These are phyloP conservation scores for Trebouxiophyceae sp. DNA, from an alignment of 163 green algal genomes.

Conservation along the genomic window DNA sequence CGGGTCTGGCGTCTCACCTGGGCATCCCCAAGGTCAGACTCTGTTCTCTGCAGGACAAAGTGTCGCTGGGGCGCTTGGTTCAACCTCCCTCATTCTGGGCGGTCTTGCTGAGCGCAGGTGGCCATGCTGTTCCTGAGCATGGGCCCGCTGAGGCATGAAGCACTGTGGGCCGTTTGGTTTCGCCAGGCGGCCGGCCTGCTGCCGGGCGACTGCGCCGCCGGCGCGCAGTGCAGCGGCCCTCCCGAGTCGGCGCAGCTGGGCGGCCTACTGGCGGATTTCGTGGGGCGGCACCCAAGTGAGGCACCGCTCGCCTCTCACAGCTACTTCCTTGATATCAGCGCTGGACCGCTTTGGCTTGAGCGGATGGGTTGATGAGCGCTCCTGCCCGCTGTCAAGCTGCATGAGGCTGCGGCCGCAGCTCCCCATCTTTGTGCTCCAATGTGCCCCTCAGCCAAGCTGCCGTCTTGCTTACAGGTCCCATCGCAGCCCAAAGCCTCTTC, in stretches of 20 bases:
- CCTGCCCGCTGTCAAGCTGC: too few species aligned
- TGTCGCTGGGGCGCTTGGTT: too few species aligned
- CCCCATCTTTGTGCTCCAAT: neutral
- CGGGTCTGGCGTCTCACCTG: too few species aligned
- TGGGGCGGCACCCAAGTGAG: neutral
- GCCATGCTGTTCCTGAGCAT: slow-evolving; percentile 30
- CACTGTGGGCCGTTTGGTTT: slow-evolving; percentile 21
- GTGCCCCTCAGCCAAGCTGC: too few species aligned
- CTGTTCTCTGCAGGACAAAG: too few species aligned
- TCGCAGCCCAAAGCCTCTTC: slow-evolving; percentile 40
- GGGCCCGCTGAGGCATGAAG: slow-evolving; percentile 16
- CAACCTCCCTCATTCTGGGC: too few species aligned
- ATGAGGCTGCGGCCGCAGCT: too few species aligned
- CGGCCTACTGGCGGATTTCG: neutral
- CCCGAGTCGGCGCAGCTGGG: neutral
- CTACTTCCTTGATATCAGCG: neutral
- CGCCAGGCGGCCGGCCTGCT: slow-evolving; percentile 6
- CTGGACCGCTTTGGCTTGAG: too few species aligned
- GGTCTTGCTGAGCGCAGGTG: too few species aligned
- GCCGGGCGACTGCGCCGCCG: neutral
- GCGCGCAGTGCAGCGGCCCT: neutral
- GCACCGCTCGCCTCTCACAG: neutral
- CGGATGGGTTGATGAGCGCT: neutral
- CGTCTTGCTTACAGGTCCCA: too few species aligned
- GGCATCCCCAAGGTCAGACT: too few species aligned